Conservation (phyloP, 257 asterid genomes). For the Galeopsis tetrahit region DNA sequence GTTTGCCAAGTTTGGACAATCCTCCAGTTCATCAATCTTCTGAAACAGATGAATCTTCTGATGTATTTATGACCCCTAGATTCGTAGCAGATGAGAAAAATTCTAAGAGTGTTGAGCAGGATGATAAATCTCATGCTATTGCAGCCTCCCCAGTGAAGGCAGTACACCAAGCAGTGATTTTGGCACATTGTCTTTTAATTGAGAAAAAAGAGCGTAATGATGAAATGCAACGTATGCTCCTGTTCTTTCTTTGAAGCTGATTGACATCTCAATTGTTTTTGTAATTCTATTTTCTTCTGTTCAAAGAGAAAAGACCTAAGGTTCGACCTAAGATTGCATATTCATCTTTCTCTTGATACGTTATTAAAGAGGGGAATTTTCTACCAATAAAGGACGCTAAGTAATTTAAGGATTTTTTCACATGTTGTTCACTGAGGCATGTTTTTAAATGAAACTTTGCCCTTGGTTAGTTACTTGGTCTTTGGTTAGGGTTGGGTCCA, state of each 20-base stretch:
- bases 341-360: background rate
- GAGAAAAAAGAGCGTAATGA: conserved; percentile 75
- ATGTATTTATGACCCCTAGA: conserved; percentile 77
- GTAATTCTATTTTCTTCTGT: background rate
- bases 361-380: background rate
- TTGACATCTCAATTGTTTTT: conserved; percentile 13
- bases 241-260: conserved; percentile 27
- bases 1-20: conserved; percentile 35
- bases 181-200: conserved; percentile 73
- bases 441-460: background rate
- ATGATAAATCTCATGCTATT: conserved; percentile 40
- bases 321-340: background rate
- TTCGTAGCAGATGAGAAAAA: conserved; percentile 52
- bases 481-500: too few relatives aligned
- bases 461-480: background rate
- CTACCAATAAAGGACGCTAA: background rate
- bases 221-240: conserved; percentile 72
- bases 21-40: conserved; percentile 47
- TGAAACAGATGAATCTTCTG: conserved; percentile 75
- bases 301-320: conserved; percentile 3
- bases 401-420: too few relatives aligned
- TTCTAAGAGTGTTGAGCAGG: conserved; percentile 43
- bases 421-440: background rate
- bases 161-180: conserved; percentile 77
- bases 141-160: conserved; percentile 60